These are phyloP conservation scores for Straminergon stramineum DNA, from an alignment of 225 moss, liverwort and hornwort species.

Conservation along the genomic window DNA sequence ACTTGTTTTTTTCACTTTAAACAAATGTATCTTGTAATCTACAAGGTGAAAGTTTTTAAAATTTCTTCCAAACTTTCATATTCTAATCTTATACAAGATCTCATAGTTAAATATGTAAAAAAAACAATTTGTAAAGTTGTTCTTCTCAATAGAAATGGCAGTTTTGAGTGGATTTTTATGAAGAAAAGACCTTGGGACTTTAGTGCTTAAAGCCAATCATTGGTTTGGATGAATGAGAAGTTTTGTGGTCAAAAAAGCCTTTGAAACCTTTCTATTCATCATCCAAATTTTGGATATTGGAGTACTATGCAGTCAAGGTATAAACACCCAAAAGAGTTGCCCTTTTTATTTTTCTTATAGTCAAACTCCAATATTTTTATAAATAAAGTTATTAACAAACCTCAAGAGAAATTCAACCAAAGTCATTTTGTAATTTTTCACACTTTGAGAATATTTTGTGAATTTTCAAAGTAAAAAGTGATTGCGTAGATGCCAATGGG, in stretches of 20 bases:
- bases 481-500: not conserved
- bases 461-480: not conserved
- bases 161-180: not conserved
- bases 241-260: not conserved
- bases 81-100: not conserved
- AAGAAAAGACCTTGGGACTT: not conserved
- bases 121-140: not conserved
- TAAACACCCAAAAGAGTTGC: not conserved
- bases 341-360: fast-evolving
- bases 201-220: not conserved
- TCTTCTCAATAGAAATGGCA: not conserved
- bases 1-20: not conserved
- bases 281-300: fast-evolving
- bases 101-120: not conserved
- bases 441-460: not conserved
- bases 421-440: not conserved
- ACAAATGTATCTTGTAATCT: not conserved
- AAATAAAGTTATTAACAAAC: not conserved
- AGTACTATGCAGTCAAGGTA: not conserved
- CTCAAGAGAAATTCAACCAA: not conserved
- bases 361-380: not conserved
- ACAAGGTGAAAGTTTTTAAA: no score
- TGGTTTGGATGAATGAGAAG: not conserved
- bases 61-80: not conserved
- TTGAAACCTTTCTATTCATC: not conserved